Conservation (phyloP, 805 yeast species). For the Wickerhamomyces xylosicus region DNA sequence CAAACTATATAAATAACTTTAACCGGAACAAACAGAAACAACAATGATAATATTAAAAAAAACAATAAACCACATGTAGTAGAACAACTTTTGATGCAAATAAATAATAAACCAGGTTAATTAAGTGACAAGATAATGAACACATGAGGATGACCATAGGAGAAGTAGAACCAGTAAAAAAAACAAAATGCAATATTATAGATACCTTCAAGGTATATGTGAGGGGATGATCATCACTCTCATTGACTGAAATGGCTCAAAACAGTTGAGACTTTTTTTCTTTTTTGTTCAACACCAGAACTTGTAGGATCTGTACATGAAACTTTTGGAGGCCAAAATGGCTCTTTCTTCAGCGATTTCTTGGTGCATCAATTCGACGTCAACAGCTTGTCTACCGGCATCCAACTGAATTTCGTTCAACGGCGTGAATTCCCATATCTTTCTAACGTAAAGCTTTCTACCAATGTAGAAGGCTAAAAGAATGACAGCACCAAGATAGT, state of each 20-base stretch:
- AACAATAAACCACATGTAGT: not conserved
- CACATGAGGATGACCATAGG: not conserved
- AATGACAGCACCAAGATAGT: constrained; percentile 32
- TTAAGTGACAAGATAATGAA: not conserved
- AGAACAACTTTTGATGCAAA: too few species aligned
- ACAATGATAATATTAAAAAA: too few species aligned
- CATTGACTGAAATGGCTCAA: not conserved
- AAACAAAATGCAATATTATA: too few species aligned
- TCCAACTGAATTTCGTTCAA: constrained; percentile 46
- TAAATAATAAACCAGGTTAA: too few species aligned
- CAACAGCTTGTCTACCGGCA: constrained; percentile 53
- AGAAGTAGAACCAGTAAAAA: not conserved
- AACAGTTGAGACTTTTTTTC: too few species aligned
- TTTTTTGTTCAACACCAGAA: constrained; percentile 39
- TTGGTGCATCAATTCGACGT: constrained; percentile 43
- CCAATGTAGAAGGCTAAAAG: constrained; percentile 27
- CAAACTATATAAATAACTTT: not conserved
- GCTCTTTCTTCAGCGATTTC: constrained; percentile 51
- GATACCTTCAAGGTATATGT: not conserved
- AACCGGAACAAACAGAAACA: not conserved
- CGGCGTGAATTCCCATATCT: constrained; percentile 30
- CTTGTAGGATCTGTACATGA: constrained; percentile 37
- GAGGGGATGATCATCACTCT: not conserved
- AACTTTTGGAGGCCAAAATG: constrained; percentile 32
- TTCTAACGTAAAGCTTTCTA: constrained; percentile 33